Conservation (phyloP, 2,329 filamentous ascomycete genomes). For the Colletotrichum siamense region DNA sequence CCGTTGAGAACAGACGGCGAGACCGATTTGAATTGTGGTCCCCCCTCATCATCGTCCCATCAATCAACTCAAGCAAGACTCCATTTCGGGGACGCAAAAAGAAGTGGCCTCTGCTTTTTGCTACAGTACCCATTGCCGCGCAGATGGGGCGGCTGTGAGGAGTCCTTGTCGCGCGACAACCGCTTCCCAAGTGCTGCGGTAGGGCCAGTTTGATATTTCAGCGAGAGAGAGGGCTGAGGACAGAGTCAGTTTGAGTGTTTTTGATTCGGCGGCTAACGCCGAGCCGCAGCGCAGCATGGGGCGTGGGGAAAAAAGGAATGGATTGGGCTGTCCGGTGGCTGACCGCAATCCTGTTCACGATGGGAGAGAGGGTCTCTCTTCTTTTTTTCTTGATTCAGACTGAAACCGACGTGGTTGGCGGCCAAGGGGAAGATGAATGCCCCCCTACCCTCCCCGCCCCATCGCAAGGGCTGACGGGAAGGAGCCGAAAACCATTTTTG, state of each 20-base stretch:
- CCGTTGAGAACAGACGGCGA: neutral
- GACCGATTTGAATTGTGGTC: neutral
- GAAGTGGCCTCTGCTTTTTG: neutral
- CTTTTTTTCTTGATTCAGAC: neutral
- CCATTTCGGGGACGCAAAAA: neutral
- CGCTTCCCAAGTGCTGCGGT: neutral
- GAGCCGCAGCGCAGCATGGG: neutral
- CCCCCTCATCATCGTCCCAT: neutral
- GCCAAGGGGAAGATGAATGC: neutral
- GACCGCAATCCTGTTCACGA: neutral
- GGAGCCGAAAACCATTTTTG: conserved; percentile 3
- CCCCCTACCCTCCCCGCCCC: neutral
- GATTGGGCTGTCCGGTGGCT: neutral
- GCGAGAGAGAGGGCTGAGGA: neutral
- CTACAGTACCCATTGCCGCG: neutral
- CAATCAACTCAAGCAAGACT: neutral
- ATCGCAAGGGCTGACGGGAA: neutral
- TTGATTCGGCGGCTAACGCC: conserved; percentile 2
- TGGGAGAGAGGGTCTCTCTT: neutral
- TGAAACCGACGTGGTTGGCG: conserved; percentile 1
- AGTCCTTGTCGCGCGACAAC: neutral
- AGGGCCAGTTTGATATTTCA: neutral
- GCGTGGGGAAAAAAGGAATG: neutral
- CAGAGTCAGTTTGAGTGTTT: neutral
- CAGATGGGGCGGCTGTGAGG: neutral